These are phyloP conservation scores for Aspergillus texensis DNA, from an alignment of 2,329 filamentous ascomycete genomes.

Conservation along the genomic window DNA sequence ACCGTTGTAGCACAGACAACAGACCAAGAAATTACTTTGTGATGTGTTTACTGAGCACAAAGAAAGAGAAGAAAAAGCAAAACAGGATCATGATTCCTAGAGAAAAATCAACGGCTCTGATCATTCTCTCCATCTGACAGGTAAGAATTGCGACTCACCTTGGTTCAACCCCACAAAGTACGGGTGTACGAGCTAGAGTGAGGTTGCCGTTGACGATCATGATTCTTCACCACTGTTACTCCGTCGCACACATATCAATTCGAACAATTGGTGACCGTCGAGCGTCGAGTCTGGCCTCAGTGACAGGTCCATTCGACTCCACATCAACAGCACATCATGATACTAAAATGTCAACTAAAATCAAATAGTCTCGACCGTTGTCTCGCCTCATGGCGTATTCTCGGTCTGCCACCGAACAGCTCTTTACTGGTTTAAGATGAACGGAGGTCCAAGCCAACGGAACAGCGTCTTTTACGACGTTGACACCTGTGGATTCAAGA, in stretches of 20 bases:
- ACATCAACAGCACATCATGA: slow-evolving; percentile 5
- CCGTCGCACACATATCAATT: not conserved
- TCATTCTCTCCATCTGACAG: slow-evolving; percentile 4
- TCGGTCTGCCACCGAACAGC: slow-evolving; percentile 9
- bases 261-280: not conserved
- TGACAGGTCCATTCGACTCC: slow-evolving; percentile 9
- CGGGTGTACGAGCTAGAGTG: slow-evolving; percentile 1
- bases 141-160: not conserved
- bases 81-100: not conserved
- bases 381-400: slow-evolving; percentile 12
- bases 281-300: not conserved
- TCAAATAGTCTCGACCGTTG: slow-evolving; percentile 18
- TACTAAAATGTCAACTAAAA: slow-evolving; percentile 7
- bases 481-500: slow-evolving; percentile 14
- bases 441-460: slow-evolving; percentile 8
- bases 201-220: slow-evolving; percentile 4
- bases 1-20: slow-evolving; percentile 34
- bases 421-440: not conserved
- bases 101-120: slow-evolving; percentile 3
- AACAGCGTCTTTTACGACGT: slow-evolving; percentile 9
- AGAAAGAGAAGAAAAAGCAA: not conserved
- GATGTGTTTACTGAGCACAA: not conserved
- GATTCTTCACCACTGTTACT: not conserved
- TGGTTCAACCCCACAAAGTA: not conserved
- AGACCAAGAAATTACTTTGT: slow-evolving; percentile 4